Base-by-base conservation (phyloP, 306 rosid genomes). In the Corylus avellana region DNA sequence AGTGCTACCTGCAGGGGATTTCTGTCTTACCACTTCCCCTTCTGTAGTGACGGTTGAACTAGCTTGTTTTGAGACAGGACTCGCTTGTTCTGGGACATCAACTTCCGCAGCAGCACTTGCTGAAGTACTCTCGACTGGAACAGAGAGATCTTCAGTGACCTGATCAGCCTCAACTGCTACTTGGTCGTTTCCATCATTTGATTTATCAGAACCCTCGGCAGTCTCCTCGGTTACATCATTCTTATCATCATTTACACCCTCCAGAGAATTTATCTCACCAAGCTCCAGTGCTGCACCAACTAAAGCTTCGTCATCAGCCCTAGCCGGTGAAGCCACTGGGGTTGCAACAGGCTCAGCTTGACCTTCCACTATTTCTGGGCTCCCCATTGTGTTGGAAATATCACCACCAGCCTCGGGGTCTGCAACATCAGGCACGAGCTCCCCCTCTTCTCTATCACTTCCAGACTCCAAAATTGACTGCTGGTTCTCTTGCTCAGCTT, bases 391-490 rank as follows among this genome's bases (percentile, higher is more conserved):
- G 79, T 84, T 84, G 9, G 81, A 77, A 72, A 32, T 18, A 72
- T 85, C 92, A 79, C 80, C 88, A 39, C 82, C 81, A 54, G 90
- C 93, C 58, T 91, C 99, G 37, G 75, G 81, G 72, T 90, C 97
- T 42, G 79, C 80, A 58, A 82, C 78, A 46, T 92, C 98, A 64
- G 93, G 92, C 39, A 78, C 73, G 67, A 93, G 32, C 72, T 95
- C 99, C 59, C 99, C 99, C 86, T 95, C 99, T 81, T 95, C 99
- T 88, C 88, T 83, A 59, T 95, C 98, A 63, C 80, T 58, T 77
- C 81, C 85, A 29, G 35, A 55, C 55, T 87, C 94, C 68, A 83
- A 46, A 46, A 81, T 50, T 55, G 89, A 73, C 71, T 80, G 87
- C 83, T 74, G 91, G 79, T 86, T 85, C 62, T 93, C 96, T 37